A percentile compares a stretch with the other conserved stretches of the same genome.
phyloP scores from a whole-genome alignment of 73 alveolate species.

The Blepharisma stoltei region DNA sequence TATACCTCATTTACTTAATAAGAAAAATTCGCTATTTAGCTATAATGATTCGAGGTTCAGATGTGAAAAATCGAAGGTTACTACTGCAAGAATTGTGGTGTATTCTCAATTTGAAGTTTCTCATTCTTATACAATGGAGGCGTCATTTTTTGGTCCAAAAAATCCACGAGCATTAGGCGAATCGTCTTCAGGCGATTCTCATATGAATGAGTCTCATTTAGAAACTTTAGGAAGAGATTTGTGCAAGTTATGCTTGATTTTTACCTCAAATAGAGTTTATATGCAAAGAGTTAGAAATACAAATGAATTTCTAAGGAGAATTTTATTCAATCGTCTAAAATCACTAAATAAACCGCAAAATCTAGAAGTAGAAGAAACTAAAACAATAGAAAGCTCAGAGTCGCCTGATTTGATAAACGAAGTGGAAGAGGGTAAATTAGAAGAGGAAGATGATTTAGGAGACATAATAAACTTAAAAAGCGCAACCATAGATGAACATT shows the following conservation, averaged over 20 bases:
- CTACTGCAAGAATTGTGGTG: conserved; percentile 89
- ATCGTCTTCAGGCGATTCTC: not conserved
- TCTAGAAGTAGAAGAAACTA: too few species aligned
- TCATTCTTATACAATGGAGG: conserved; percentile 87
- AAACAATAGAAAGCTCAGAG: too few species aligned
- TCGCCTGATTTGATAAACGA: too few species aligned
- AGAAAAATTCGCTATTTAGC: not conserved
- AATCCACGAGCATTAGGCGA: not conserved
- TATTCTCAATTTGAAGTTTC: conserved; percentile 82
- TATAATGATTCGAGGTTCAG: conserved; percentile 13
- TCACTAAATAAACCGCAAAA: too few species aligned
- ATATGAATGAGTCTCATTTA: conserved; percentile 6
- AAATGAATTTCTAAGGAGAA: conserved; percentile 3
- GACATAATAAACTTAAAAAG: too few species aligned
- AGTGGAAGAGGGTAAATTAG: too few species aligned
- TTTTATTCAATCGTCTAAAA: too few species aligned
- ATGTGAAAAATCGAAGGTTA: conserved; percentile 81
- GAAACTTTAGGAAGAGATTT: not conserved
- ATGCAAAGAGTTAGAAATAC: not conserved
- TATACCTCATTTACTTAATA: not conserved
- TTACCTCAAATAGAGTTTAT: not conserved
- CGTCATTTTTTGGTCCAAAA: conserved; percentile 92
- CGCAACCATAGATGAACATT: too few species aligned
- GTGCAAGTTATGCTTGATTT: conserved; percentile 6
- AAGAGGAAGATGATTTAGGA: too few species aligned